phyloP scores from a whole-genome alignment of 2,329 filamentous ascomycete species.

The Aureobasidium mangrovei region DNA sequence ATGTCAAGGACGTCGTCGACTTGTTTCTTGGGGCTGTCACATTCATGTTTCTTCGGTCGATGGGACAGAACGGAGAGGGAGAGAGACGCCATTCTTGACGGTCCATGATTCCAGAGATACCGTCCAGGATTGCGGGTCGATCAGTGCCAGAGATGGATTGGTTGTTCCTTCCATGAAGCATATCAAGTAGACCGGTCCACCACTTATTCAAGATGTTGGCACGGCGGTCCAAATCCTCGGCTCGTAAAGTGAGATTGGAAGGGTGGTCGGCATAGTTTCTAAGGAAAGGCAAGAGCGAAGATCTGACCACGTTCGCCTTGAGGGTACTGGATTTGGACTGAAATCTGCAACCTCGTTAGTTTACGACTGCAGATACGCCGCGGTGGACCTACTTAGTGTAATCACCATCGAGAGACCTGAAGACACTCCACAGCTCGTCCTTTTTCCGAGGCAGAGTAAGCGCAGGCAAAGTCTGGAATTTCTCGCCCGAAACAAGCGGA shows the following conservation, averaged over 20 bases:
- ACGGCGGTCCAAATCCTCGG: constrained; percentile 75
- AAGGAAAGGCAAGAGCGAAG: constrained; percentile 66
- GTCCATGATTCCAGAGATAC: constrained; percentile 73
- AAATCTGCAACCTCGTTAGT: constrained; percentile 42
- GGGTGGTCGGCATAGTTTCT: constrained; percentile 58
- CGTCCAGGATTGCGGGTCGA: constrained; percentile 69
- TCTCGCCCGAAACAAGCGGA: constrained; percentile 33
- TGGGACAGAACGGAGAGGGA: constrained; percentile 57
- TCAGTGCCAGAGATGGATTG: constrained; percentile 79
- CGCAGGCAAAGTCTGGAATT: constrained; percentile 24
- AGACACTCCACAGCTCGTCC: constrained; percentile 61
- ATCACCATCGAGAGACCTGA: constrained; percentile 59
- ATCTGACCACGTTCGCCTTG: constrained; percentile 67
- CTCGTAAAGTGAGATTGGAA: constrained; percentile 56
- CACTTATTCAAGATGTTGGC: constrained; percentile 77
- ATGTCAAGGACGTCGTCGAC: constrained; percentile 52
- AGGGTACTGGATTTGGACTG: constrained; percentile 62
- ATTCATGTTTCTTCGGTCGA: constrained; percentile 46
- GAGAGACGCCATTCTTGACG: constrained; percentile 77
- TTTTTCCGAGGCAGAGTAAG: constrained; percentile 43
- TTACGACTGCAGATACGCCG: constrained; percentile 11
- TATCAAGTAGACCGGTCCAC: constrained; percentile 77
- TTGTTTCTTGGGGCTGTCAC: constrained; percentile 37
- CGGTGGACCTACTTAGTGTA: constrained; percentile 49
- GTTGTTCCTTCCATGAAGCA: constrained; percentile 66